Conservation (phyloP, 2,329 filamentous ascomycete genomes). For the Thelonectria olida region DNA sequence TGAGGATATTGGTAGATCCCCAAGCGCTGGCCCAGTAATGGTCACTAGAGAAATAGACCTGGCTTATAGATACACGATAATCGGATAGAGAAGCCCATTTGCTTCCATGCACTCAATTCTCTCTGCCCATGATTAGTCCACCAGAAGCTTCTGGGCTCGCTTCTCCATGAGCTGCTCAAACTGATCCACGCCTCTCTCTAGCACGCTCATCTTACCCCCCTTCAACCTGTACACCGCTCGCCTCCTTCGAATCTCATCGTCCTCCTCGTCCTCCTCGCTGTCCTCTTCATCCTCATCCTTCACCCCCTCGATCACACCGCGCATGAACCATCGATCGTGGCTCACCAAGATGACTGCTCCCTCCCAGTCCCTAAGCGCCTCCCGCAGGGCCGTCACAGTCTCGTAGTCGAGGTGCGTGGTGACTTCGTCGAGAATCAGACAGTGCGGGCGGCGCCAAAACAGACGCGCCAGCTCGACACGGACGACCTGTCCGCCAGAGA, state of each 20-base stretch:
- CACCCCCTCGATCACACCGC: constrained; percentile 66
- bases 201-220: constrained; percentile 61
- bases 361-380: constrained; percentile 72
- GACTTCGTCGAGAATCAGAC: constrained; percentile 81
- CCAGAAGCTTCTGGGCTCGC: constrained; percentile 58
- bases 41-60: background rate
- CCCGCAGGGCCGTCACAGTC: constrained; percentile 76
- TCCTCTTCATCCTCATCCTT: constrained; percentile 52
- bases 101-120: background rate
- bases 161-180: constrained; percentile 73
- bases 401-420: constrained; percentile 88
- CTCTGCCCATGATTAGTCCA: background rate
- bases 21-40: constrained; percentile 24
- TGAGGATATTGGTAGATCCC: constrained; percentile 56
- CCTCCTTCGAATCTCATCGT: constrained; percentile 55
- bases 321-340: constrained; percentile 85
- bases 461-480: constrained; percentile 71
- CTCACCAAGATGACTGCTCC: constrained; percentile 82
- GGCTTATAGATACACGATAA: background rate
- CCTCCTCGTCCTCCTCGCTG: constrained; percentile 47
- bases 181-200: constrained; percentile 69
- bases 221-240: constrained; percentile 69
- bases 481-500: constrained; percentile 84
- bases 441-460: constrained; percentile 74
- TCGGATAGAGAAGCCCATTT: background rate